Evolutionary conservation across 805 yeast genomes (phyloP), one percentile per base, ranked within the genome.

Genomic region (Kurtzmaniella cleridarum): DNA sequence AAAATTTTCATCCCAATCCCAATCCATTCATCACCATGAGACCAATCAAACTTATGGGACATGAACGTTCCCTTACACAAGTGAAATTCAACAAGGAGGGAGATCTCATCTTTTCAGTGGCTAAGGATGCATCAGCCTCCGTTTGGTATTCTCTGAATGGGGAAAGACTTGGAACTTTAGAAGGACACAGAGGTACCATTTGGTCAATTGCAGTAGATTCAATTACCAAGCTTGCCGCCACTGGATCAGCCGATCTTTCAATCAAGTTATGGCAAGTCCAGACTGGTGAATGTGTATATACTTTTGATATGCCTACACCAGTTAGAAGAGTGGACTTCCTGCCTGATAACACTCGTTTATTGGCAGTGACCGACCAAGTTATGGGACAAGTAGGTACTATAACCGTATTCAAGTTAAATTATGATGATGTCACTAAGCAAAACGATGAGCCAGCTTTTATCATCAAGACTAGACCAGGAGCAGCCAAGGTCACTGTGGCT

Each of bases 1-100:
- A 42, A 30, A 38, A 29, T 38, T 38, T 38, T 35, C 41, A 16
- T 15, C 8, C 12, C 10, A 11, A 12, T 10, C 12, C n/a, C 16
- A 28, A 35, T 28, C 8, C 5, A 20, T 20, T 20, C 24, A 8
- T 32, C 40, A 45, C 30, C 28, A 69, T 69, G 75, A 67, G 73
- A 62, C 75, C 75, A 38, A 62, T 69, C 60, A 69, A 80, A 72
- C 70, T 84, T 54, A 84, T 85, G 75, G 98, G 98, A 44, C 98
- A 93, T 69, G 96, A 87, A 71, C 95, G 98, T 78, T 88, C 98
- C 49, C 71, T 93, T 53, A 90, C 98, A 35, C 98, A 93, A 73
- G 90, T 93, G 53, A 91, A 86, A 61, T 93, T 81, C 71, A 93
- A 93, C 76, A 75, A 79, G 46, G 98, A 95, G 57, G 99, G 99